A percentile compares a stretch with the other conserved stretches of the same genome.
Conservation (phyloP, 2,329 filamentous ascomycete genomes). For the Blastomyces parvus region DNA sequence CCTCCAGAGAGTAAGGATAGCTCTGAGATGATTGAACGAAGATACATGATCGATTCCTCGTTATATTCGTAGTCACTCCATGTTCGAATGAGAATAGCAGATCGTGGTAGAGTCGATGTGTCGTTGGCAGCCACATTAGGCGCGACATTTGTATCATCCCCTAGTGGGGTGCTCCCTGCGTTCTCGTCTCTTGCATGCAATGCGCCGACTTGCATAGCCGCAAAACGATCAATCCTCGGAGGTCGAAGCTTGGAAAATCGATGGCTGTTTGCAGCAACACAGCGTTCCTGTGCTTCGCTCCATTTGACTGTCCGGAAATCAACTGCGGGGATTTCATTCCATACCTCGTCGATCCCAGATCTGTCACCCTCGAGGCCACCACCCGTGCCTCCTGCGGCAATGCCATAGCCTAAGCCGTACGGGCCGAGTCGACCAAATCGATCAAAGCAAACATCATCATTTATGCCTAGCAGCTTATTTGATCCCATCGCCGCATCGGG, state of each 20-base stretch:
- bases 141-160: conserved; percentile 9
- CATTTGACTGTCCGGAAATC: conserved; percentile 71
- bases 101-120: conserved; percentile 41
- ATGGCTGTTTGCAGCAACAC: conserved; percentile 58
- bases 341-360: conserved; percentile 70
- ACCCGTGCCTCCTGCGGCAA: conserved; percentile 67
- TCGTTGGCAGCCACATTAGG: conserved; percentile 4
- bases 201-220: conserved; percentile 23
- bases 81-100: conserved; percentile 68
- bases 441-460: conserved; percentile 86
- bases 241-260: conserved; percentile 50
- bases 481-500: conserved; percentile 81
- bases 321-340: conserved; percentile 60
- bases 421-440: conserved; percentile 78
- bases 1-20: conserved; percentile 66
- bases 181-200: conserved; percentile 18
- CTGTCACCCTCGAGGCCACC: conserved; percentile 76
- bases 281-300: conserved; percentile 67
- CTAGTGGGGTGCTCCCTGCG: conserved; percentile 16
- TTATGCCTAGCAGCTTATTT: conserved; percentile 66
- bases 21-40: conserved; percentile 73
- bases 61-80: conserved; percentile 75
- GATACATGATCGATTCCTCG: conserved; percentile 64
- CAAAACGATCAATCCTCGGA: conserved; percentile 18
- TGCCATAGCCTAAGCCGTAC: conserved; percentile 81